These are phyloP conservation scores for Fraxinus nigra DNA, from an alignment of 305 asterid species.

Conservation along the genomic window DNA sequence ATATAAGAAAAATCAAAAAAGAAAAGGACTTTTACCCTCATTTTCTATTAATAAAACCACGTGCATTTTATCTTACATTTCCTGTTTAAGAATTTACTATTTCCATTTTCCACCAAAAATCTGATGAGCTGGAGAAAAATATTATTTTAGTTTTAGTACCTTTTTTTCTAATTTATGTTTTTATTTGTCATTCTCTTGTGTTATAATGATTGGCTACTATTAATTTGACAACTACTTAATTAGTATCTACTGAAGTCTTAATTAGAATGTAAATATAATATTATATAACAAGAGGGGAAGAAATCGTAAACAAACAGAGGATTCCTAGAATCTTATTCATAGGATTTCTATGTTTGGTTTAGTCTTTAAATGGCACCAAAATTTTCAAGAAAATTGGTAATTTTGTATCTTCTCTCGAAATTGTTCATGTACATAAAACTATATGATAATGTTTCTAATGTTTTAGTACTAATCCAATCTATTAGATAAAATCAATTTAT, in stretches of 20 bases:
- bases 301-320: slow-evolving; percentile 10
- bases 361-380: slow-evolving; percentile 12
- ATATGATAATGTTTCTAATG: neutral
- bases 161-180: neutral
- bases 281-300: neutral
- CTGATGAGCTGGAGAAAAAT: slow-evolving; percentile 23
- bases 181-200: neutral
- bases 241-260: neutral
- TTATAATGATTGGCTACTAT: neutral
- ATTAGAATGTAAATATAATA: neutral
- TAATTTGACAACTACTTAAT: slow-evolving; percentile 1
- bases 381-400: slow-evolving; percentile 16
- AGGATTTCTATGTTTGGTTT: slow-evolving; percentile 25
- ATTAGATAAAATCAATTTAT: slow-evolving; percentile 7
- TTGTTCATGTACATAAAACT: neutral
- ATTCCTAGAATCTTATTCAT: slow-evolving; percentile 23
- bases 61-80: slow-evolving; percentile 16
- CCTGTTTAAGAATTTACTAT: slow-evolving; percentile 17
- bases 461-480: neutral
- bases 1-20: neutral
- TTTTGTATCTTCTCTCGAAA: slow-evolving; percentile 22
- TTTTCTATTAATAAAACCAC: slow-evolving; percentile 6
- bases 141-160: neutral
- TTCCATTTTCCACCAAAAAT: slow-evolving; percentile 11
- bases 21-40: neutral